A percentile compares a stretch with the other conserved stretches of the same genome.
These are phyloP conservation scores for Raphanus sativus DNA, from an alignment of 345 rosid species.

Conservation along the genomic window DNA sequence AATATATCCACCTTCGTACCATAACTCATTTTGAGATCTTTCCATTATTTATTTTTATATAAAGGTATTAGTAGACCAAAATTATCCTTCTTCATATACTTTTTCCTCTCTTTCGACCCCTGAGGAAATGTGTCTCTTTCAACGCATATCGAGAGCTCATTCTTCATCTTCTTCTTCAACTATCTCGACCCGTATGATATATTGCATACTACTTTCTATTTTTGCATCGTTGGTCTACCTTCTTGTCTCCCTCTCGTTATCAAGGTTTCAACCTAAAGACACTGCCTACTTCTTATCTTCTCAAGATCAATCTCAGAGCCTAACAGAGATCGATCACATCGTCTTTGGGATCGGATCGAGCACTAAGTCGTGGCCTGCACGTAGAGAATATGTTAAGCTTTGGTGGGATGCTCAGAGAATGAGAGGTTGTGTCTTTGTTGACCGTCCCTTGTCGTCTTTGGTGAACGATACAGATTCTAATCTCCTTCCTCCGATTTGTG, in stretches of 20 bases:
- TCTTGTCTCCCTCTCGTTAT: conserved; percentile 42
- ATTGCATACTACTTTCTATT: conserved; percentile 42
- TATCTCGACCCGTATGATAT: conserved; percentile 32
- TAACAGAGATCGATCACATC: conserved; percentile 52
- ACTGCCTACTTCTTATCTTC: conserved; percentile 34
- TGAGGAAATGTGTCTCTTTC: conserved; percentile 42
- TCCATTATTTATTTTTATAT: not conserved
- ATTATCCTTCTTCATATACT: not conserved
- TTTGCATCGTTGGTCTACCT: conserved; percentile 49
- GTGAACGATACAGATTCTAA: conserved; percentile 23
- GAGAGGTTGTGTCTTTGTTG: conserved; percentile 80
- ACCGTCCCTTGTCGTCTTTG: conserved; percentile 27
- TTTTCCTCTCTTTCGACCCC: not conserved
- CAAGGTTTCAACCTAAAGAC: conserved; percentile 38
- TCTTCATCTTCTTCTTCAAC: conserved; percentile 32
- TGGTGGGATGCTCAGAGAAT: conserved; percentile 70
- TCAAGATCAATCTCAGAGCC: conserved; percentile 30
- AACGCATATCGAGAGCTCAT: conserved; percentile 37
- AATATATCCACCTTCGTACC: conserved; percentile 7
- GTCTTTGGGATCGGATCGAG: conserved; percentile 72
- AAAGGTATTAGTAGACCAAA: not conserved
- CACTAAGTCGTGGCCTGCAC: conserved; percentile 50
- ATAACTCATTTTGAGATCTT: not conserved
- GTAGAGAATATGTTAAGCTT: conserved; percentile 60
- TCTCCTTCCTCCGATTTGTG: conserved; percentile 61